These are phyloP conservation scores for Schoenoplectus tabernaemontani DNA, from an alignment of 202 grass and related monocot genomes.

Conservation along the genomic window DNA sequence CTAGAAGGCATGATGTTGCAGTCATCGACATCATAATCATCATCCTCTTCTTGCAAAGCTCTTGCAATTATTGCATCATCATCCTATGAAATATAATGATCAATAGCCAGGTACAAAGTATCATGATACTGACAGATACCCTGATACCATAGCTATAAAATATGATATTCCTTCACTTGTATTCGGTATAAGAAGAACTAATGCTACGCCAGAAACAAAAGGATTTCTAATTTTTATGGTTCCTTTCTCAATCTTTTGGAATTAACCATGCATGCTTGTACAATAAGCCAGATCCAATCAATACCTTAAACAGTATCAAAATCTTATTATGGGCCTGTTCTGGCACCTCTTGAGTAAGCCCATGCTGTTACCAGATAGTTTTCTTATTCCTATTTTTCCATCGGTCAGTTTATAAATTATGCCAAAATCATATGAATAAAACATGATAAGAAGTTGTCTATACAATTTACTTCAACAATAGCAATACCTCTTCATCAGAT, in stretches of 20 bases:
- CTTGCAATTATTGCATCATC: constrained; percentile 49
- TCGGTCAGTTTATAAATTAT: neutral
- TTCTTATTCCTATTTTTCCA: neutral
- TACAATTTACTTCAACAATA: neutral
- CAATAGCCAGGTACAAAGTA: neutral
- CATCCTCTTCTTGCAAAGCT: constrained; percentile 48
- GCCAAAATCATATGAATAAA: neutral
- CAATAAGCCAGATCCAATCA: neutral
- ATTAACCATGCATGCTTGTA: neutral
- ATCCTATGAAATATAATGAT: constrained; percentile 35
- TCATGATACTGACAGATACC: neutral
- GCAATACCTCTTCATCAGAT: constrained; percentile 36
- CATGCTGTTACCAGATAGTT: neutral
- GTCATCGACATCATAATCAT: neutral
- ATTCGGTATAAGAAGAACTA: neutral
- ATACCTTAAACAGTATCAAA: neutral
- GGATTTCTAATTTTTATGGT: neutral
- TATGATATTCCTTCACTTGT: neutral
- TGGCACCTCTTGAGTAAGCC: neutral
- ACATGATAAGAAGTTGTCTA: neutral
- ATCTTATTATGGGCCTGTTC: neutral
- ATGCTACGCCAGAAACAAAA: neutral
- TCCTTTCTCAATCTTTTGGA: neutral
- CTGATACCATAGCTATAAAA: neutral
- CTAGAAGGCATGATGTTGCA: neutral